Base-by-base conservation (phyloP, 1,284 basidiomycete species). In the Neolentinus lepideus region DNA sequence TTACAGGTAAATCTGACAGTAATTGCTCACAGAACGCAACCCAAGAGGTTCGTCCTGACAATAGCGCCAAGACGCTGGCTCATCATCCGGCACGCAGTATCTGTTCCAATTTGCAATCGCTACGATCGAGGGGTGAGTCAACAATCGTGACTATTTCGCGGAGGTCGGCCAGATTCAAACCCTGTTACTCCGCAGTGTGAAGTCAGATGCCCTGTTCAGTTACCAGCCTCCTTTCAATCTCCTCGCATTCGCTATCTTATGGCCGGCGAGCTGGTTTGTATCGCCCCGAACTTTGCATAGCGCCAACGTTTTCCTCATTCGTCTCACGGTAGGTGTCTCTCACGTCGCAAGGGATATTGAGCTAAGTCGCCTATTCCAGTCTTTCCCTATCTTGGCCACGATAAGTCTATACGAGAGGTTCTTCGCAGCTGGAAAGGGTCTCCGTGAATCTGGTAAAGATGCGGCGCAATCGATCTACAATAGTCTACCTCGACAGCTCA, bases 171-270 rank as follows among this genome's bases (percentile, higher is more conserved):
- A 9, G 9, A 50, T 12, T 50, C 22, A 25, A 31, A 21, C 8
- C 29, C 36, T 14, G n/a, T 35, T 2, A 48, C 33, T n/a, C 12
- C 38, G 51, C 59, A 90, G 89, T 9, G 88, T 93, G 65, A 92
- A 93, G 68, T 85, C 85, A 4, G 92, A 94, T 67, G 89, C 90
- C 0, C 73, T 96, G n/a, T 92, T 95, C 72, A 92, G 88, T 53
- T 95, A 94, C 66, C 85, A 93, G 61, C 91, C 89, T 1, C 91
- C 92, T 0, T 92, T 92, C 76, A 92, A 91, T 62, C 74, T 92
- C 27, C 69, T 90, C 31, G 92, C 93, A 0, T 85, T 93, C 64
- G 58, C 82, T 19, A 75, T 94, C 56, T 77, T 95, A 50, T 85
- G 89, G 63, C 91, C 92, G 3, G 75, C 88, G 24, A 87, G 84